These are phyloP conservation scores for Boletus semigastroideus DNA, from an alignment of 1,284 basidiomycete genomes.

Conservation along the genomic window DNA sequence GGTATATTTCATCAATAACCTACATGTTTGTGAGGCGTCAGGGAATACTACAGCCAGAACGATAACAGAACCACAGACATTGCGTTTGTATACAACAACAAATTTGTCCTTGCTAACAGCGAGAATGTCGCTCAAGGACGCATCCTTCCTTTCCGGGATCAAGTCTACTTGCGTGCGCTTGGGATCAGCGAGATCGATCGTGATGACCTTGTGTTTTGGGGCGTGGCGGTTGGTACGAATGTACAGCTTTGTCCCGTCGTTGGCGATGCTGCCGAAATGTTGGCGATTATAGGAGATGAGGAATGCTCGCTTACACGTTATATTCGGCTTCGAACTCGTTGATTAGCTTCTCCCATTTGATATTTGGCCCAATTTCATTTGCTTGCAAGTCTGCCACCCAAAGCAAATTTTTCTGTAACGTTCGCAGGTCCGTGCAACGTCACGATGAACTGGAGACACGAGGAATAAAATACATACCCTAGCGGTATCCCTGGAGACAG, in stretches of 20 bases:
- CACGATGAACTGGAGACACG: not conserved
- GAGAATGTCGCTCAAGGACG: conserved; percentile 53
- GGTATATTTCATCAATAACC: conserved; percentile 83
- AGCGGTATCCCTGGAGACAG: conserved; percentile 61
- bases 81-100: conserved; percentile 68
- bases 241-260: conserved; percentile 67
- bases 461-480: conserved; percentile 41
- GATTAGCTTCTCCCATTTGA: conserved; percentile 71
- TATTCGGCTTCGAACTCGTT: conserved; percentile 66
- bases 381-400: conserved; percentile 70
- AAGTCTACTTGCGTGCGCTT: conserved; percentile 55
- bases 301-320: conserved; percentile 46
- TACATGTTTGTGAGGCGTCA: conserved; percentile 30
- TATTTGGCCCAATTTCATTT: conserved; percentile 57
- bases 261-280: conserved; percentile 52
- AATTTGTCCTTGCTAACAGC: conserved; percentile 62
- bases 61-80: conserved; percentile 45
- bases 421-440: not conserved
- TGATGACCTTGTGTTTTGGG: conserved; percentile 65
- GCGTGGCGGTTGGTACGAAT: conserved; percentile 68
- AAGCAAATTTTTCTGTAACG: conserved; percentile 64
- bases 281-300: not conserved
- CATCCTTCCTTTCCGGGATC: conserved; percentile 71
- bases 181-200: conserved; percentile 61
- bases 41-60: not conserved